Evolutionary conservation across 768 basidiomycete genomes (phyloP), one percentile per base, ranked within the genome.

Genomic region (Hygrophoropsis aurantiaca): DNA sequence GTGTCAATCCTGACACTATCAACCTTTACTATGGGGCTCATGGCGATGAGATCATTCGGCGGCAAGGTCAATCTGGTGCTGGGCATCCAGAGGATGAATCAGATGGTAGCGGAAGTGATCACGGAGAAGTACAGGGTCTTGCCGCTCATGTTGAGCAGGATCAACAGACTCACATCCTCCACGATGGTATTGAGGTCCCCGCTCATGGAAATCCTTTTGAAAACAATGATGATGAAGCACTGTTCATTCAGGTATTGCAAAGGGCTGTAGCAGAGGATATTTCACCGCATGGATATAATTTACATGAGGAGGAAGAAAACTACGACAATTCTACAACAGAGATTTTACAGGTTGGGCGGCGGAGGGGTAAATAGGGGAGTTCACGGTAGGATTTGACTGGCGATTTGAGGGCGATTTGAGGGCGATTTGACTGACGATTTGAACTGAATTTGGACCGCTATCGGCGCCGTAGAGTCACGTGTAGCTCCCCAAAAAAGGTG

Each of bases 251-350:
- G 11, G 5, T 49, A 35, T 37, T 55, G 9, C 0, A 33, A 1
- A 8, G 39, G 20, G 15, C 55, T 1, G 20, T 50, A 4, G 5
- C 15, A 2, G 16, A 42, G 1, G 9, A 50, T 0, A 23, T 57
- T 0, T 44, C 53, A 2, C 57, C 54, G 0, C 3, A 41, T 5
- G 36, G 54, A 4, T 59, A 56, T 38, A 42, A 52, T 3, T 34
- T 61, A 9, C 37, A 46, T 13, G 25, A 19, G 3, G 58, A 63
- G 39, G 57, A 57, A 58, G 57, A 45, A 3, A 13, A 19, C 0
- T 44, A 40, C 0, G 30, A 33, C 5, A 60, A 60, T 26, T 55
- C 49, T 0, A 4, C 40, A 11, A 33, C 26, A 5, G 49, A 53
- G 34, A 49, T 53, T 19, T 23, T 58, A 25, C 49, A 43, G 32